A percentile compares a stretch with the other conserved stretches of the same genome.
Conservation (phyloP, 2,329 filamentous ascomycete genomes). For the Alternaria sp. region DNA sequence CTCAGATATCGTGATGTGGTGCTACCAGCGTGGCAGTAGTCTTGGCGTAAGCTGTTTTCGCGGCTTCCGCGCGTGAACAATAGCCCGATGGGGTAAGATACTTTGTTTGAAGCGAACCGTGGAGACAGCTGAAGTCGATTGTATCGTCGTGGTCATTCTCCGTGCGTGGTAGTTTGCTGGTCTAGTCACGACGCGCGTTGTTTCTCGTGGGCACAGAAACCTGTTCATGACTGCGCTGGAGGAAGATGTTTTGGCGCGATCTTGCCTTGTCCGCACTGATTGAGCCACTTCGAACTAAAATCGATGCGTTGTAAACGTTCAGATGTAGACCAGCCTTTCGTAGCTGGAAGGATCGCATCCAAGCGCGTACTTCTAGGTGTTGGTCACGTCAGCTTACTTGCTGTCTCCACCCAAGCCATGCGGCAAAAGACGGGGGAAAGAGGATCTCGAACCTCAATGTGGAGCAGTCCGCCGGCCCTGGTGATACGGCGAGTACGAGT, state of each 20-base stretch:
- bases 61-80: not conserved
- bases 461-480: conserved; percentile 10
- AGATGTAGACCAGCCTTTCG: conserved; percentile 3
- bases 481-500: conserved; percentile 9
- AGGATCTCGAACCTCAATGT: conserved; percentile 14
- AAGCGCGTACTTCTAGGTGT: conserved; percentile 9
- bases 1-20: not conserved
- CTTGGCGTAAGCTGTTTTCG: not conserved
- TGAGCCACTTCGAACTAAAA: accelerated
- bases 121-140: not conserved
- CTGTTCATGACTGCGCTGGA: no score
- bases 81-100: not conserved
- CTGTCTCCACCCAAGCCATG: not conserved
- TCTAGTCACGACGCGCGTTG: not conserved
- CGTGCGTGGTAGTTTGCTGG: not conserved
- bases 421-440: conserved; percentile 3
- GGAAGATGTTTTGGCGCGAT: not conserved
- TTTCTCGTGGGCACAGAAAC: no score
- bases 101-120: not conserved
- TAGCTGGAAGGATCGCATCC: conserved; percentile 2
- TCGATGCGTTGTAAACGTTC: not conserved
- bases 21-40: not conserved
- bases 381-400: conserved; percentile 8
- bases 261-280: not conserved
- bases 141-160: not conserved